phyloP scores from a whole-genome alignment of 768 basidiomycete species.

The Naganishia randhawae region DNA sequence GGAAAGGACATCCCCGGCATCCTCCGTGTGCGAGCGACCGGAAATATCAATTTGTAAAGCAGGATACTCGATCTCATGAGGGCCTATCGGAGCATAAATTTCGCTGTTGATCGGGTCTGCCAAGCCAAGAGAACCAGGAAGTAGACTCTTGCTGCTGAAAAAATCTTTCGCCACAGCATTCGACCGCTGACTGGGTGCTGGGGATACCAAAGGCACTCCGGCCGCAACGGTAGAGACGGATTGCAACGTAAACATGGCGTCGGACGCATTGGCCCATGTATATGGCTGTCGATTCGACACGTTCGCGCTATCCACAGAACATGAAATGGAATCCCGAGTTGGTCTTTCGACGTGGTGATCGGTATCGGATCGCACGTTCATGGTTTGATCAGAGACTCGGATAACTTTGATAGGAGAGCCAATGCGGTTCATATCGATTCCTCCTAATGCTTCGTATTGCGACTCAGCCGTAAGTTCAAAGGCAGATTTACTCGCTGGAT shows the following conservation, averaged over 20 bases:
- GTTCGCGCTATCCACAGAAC: background rate
- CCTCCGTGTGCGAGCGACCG: background rate
- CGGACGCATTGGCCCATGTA: background rate
- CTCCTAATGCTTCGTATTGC: constrained; percentile 17
- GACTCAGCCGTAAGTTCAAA: constrained; percentile 15
- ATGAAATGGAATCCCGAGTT: background rate
- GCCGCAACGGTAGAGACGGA: constrained; percentile 17
- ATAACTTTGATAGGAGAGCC: constrained; percentile 14
- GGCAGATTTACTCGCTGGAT: constrained; percentile 1
- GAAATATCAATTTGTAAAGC: background rate
- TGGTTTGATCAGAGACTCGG: background rate
- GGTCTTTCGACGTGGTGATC: background rate
- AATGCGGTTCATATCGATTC: background rate
- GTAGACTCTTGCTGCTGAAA: constrained; percentile 26
- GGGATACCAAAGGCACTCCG: constrained; percentile 35
- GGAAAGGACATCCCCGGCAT: background rate
- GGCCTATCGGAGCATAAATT: background rate
- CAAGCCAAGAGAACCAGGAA: constrained; percentile 25
- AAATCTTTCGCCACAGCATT: constrained; percentile 14
- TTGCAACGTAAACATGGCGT: constrained; percentile 15
- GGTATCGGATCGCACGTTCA: background rate
- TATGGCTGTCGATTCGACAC: background rate
- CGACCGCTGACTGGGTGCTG: constrained; percentile 25
- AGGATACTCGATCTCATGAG: background rate
- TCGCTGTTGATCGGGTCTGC: constrained; percentile 1